phyloP scores from a whole-genome alignment of 768 basidiomycete species.

The Porpolomopsis calyptriformis region DNA sequence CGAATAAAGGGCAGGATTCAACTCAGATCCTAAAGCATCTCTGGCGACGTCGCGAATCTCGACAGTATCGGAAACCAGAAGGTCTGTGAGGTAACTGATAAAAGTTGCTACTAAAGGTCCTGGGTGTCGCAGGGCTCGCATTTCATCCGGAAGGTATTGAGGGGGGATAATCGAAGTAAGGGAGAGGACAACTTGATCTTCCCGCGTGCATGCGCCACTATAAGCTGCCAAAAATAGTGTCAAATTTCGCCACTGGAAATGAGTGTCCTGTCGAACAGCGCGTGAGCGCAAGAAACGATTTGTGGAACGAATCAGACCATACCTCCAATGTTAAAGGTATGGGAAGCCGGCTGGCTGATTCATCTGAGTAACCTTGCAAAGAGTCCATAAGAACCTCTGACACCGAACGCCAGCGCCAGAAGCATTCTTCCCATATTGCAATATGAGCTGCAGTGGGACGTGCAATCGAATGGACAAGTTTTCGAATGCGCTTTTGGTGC shows the following conservation, averaged over 20 bases:
- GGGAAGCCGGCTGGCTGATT: slow-evolving; percentile 16
- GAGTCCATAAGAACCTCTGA: slow-evolving; percentile 45
- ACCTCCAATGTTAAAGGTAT: slow-evolving; percentile 5
- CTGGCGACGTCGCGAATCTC: slow-evolving; percentile 68
- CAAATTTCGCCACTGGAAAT: slow-evolving; percentile 78
- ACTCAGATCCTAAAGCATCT: slow-evolving; percentile 72
- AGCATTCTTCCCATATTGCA: slow-evolving; percentile 78
- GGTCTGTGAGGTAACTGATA: slow-evolving; percentile 55
- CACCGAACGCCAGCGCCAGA: slow-evolving; percentile 60
- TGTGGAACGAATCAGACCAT: not conserved
- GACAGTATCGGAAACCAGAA: slow-evolving; percentile 52
- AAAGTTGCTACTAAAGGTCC: slow-evolving; percentile 51
- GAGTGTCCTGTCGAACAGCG: slow-evolving; percentile 43
- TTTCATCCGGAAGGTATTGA: slow-evolving; percentile 55
- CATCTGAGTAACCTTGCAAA: slow-evolving; percentile 22
- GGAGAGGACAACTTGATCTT: slow-evolving; percentile 39
- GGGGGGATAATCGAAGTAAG: slow-evolving; percentile 45
- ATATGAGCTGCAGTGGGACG: slow-evolving; percentile 57
- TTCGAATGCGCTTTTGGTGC: slow-evolving; percentile 72
- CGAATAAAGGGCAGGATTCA: slow-evolving; percentile 59
- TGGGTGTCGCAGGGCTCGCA: slow-evolving; percentile 55
- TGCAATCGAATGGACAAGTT: slow-evolving; percentile 52
- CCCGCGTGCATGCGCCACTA: slow-evolving; percentile 53
- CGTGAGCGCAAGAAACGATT: not conserved
- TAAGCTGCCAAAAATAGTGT: slow-evolving; percentile 67